Base-by-base conservation (phyloP, 1,284 basidiomycete species). In the Malassezia cuniculi region DNA sequence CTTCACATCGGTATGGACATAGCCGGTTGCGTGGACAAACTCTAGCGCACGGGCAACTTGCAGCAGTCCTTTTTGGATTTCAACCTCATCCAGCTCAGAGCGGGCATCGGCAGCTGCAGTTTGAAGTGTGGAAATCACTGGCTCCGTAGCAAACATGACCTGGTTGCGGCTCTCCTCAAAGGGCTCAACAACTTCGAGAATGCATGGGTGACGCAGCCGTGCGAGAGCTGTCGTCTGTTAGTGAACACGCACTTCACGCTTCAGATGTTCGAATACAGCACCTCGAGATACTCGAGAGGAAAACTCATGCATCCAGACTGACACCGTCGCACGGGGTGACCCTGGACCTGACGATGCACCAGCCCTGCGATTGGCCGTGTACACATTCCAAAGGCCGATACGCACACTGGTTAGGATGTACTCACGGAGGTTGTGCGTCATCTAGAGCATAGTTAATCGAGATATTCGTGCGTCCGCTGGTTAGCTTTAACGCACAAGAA, bases 171-270 rank as follows among this genome's bases (percentile, higher is more conserved):
- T 82, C 66, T 97, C 90, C 69, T 95, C 89, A 30, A 94, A 71
- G n/a, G 90, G 89, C 69, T 99, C 90, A 18, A 93, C 87, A 77
- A 95, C 85, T 70, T 97, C 90, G 77, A 99, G 73, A 39, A 99
- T 80, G 52, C 83, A 90, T 2, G 90, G 90, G 70, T 97, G 93
- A 17, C 90, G 75, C 31, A 97, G 71, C 48, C 81, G 77, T 16
- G 84, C 79, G 19, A 95, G 71, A 1, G 85, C 80, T 35, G 82
- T 41, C 14, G 31, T 27, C 86, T 94, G 60, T 1, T 14, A 10
- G 20, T 10, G 4, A 29, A 15, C 12, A 32, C 51, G 30, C 31
- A 53, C 54, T 31, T 65, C 61, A 21, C 62, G 62, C 39, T 60
- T 62, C 26, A 64, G 42, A 21, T 61, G 56, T 7, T 62, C 63